Base-by-base conservation (phyloP, 2,329 filamentous ascomycete genomes). In the Talaromyces pinophilus region DNA sequence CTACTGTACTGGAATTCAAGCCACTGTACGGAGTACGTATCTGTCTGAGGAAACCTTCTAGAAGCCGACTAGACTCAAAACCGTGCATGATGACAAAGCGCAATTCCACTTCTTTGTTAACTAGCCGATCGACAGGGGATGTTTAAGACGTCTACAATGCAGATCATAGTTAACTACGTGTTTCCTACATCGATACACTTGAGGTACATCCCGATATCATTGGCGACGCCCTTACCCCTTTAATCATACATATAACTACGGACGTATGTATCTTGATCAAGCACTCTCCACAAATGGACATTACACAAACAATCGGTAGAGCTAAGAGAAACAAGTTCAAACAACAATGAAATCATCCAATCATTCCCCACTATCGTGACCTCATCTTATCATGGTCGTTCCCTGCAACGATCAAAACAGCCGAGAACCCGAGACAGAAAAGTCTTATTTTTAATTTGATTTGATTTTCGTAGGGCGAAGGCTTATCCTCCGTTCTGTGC, bases 241-340 rank as follows among this genome's bases (percentile, higher is more conserved):
- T 57, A 57, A 57, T 57, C 54, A 40, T 38, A 28, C 6, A 15
- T 52, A 52, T 52, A 30, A 42, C 3, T 25, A 4, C 11, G 17
- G 0, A 25, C 5, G 30, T 13, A 5, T 19, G 30, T 35, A 55
- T 35, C 17, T 15, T 38, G 11, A 19, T 40, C 33, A 57, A 55
- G 54, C 33, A 57, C 54, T 17, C 30, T 57, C 54, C 54, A 57
- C 33, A 57, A 57, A 57, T 11, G 54, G 54, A 40, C 33, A 57
- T 38, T 57, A 57, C 52, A 35, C 30, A 7, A 15, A 22, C 50
- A 57, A 38, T 17, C 48, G 25, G 19, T 11, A 48, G 44, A 25
- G 46, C 46, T 15, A 25, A 19, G 25, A 52, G 22, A 15, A 30
- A 52, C 46, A 33, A 55, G 30, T 33, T 33, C 30, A 33, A 33